Percentiles rank a stretch among this genome's conserved stretches.
Conservation (phyloP, 257 asterid species). For the Ajuga chamaepitys region DNA sequence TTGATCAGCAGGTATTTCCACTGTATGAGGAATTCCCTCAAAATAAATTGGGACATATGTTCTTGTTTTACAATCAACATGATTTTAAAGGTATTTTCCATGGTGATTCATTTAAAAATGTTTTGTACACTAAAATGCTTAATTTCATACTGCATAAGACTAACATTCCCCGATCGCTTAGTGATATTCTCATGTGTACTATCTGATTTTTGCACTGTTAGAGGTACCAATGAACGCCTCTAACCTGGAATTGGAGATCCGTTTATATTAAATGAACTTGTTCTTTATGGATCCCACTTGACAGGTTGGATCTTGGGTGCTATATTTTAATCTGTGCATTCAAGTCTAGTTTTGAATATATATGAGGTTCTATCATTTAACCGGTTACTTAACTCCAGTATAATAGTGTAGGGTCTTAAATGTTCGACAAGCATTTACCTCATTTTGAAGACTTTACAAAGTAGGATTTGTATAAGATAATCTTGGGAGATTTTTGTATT, state of each 20-base stretch:
- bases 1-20: not conserved
- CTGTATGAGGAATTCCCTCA: not conserved
- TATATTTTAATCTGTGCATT: too few relatives aligned
- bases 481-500: not conserved
- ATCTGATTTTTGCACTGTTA: not conserved
- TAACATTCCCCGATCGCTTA: not conserved
- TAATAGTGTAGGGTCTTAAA: too few relatives aligned
- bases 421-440: too few relatives aligned
- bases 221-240: not conserved
- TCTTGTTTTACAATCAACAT: not conserved
- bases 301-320: too few relatives aligned
- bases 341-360: too few relatives aligned
- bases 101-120: not conserved
- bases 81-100: not conserved
- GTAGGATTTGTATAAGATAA: not conserved
- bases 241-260: not conserved
- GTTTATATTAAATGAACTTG: not conserved
- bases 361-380: too few relatives aligned
- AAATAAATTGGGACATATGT: not conserved
- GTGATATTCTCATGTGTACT: not conserved
- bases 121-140: not conserved
- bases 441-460: not conserved
- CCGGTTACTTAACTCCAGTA: too few relatives aligned
- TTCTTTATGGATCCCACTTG: not conserved
- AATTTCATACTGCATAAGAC: not conserved